phyloP scores from a whole-genome alignment of 2,329 filamentous ascomycete species.

The Paracamarosporium sp. region DNA sequence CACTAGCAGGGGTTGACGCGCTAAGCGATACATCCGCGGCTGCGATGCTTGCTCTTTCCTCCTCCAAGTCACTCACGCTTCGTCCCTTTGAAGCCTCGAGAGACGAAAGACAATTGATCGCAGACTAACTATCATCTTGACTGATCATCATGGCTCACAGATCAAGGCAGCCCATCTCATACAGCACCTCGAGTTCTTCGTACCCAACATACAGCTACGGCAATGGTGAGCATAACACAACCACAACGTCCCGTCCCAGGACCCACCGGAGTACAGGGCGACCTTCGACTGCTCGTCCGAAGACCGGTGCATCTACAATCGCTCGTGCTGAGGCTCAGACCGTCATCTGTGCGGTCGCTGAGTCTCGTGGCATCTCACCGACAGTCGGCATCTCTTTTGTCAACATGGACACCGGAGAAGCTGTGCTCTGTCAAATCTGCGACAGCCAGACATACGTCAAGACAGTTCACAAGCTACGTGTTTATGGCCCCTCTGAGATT shows the following conservation, averaged over 20 bases:
- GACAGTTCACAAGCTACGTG: conserved; percentile 83
- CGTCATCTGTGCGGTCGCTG: conserved; percentile 86
- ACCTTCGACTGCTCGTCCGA: conserved; percentile 56
- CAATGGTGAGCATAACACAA: conserved; percentile 38
- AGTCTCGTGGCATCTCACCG: conserved; percentile 85
- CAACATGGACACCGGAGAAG: conserved; percentile 84
- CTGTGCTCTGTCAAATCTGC: conserved; percentile 85
- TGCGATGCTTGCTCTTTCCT: conserved; percentile 3
- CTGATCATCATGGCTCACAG: conserved; percentile 35
- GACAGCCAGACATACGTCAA: conserved; percentile 92
- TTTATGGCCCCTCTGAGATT: conserved; percentile 81
- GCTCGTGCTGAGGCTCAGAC: conserved; percentile 67
- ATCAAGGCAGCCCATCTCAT: conserved; percentile 34
- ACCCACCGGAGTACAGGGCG: conserved; percentile 42
- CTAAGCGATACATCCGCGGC: conserved; percentile 10
- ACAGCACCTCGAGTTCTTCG: conserved; percentile 40
- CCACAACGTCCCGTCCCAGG: conserved; percentile 43
- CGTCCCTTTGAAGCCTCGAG: not conserved
- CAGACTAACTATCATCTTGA: conserved; percentile 24
- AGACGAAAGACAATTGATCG: conserved; percentile 18
- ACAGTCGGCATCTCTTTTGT: conserved; percentile 86
- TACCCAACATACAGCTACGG: conserved; percentile 43
- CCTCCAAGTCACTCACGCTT: conserved; percentile 1
- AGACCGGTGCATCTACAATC: conserved; percentile 64
- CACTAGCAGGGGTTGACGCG: conserved; percentile 29